Conservation (phyloP, 768 basidiomycete genomes). For the Lactarius pseudohatsudake region DNA sequence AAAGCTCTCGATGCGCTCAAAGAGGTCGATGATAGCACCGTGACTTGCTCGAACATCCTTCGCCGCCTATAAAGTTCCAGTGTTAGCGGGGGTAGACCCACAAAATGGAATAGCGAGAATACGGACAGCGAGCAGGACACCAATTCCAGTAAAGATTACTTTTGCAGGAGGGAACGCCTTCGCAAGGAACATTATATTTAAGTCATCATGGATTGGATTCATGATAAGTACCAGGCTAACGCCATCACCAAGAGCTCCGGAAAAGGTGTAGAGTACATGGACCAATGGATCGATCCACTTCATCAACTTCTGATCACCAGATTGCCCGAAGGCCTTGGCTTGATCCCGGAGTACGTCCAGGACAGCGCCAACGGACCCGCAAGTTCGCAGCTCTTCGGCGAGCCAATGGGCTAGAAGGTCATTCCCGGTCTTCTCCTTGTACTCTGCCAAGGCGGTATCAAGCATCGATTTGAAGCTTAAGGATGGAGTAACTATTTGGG, state of each 20-base stretch:
- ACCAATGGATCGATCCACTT: neutral
- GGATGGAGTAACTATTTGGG: neutral
- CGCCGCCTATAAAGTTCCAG: neutral
- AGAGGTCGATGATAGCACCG: neutral
- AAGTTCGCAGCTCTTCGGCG: neutral
- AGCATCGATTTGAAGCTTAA: neutral
- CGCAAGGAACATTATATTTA: neutral
- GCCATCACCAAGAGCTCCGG: neutral
- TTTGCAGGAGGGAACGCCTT: neutral
- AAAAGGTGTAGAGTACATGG: neutral
- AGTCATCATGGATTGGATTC: neutral
- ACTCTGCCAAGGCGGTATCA: neutral
- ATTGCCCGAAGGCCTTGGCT: neutral
- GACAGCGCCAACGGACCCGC: neutral
- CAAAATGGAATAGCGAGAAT: neutral
- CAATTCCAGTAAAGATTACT: neutral
- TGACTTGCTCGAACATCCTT: neutral
- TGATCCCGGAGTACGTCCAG: neutral
- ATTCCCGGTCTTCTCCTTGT: neutral
- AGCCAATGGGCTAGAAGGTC: neutral
- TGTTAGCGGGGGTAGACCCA: neutral
- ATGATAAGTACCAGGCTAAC: neutral
- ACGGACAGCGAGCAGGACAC: neutral
- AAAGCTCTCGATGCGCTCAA: neutral
- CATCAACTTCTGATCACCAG: neutral